Evolutionary conservation across 768 basidiomycete genomes (phyloP).

Genomic region (Paxillus rubicundulus): DNA sequence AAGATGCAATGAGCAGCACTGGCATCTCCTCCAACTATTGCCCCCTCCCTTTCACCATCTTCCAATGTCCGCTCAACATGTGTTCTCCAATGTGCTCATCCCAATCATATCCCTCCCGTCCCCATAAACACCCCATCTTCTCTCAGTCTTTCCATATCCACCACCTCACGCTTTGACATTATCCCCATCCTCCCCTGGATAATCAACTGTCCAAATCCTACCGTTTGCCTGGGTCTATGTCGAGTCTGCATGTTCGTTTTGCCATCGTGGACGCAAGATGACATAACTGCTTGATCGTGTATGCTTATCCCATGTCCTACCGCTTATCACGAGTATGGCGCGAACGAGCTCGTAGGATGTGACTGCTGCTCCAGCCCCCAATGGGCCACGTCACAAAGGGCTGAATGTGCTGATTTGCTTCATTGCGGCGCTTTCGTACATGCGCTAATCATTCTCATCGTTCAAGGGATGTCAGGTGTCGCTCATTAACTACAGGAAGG

Average conservation of each 20-base stretch:
- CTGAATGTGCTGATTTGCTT: conserved; percentile 55
- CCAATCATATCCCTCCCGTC: neutral
- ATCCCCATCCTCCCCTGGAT: conserved; percentile 80
- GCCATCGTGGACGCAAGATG: conserved; percentile 82
- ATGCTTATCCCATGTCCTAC: conserved; percentile 84
- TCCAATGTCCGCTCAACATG: conserved; percentile 1
- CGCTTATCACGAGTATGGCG: conserved; percentile 70
- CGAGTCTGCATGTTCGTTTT: conserved; percentile 87
- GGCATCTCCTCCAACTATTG: neutral
- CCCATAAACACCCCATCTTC: conserved; percentile 31
- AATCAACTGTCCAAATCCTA: conserved; percentile 68
- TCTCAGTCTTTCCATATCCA: conserved; percentile 66
- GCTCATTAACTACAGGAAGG: conserved; percentile 86
- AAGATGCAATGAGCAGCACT: too few species aligned
- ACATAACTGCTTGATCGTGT: conserved; percentile 84
- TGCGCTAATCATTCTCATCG: conserved; percentile 62
- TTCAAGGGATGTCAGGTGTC: conserved; percentile 88
- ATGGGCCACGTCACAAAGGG: conserved; percentile 52
- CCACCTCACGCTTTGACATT: conserved; percentile 87
- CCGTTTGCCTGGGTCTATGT: conserved; percentile 83
- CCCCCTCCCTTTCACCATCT: conserved; percentile 4
- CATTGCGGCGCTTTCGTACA: conserved; percentile 61
- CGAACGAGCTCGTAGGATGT: conserved; percentile 75
- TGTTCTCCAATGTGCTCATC: neutral
- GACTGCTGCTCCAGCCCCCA: conserved; percentile 94